These are phyloP conservation scores for Diaporthe citrichinensis DNA, from an alignment of 2,329 filamentous ascomycete species.

Conservation along the genomic window DNA sequence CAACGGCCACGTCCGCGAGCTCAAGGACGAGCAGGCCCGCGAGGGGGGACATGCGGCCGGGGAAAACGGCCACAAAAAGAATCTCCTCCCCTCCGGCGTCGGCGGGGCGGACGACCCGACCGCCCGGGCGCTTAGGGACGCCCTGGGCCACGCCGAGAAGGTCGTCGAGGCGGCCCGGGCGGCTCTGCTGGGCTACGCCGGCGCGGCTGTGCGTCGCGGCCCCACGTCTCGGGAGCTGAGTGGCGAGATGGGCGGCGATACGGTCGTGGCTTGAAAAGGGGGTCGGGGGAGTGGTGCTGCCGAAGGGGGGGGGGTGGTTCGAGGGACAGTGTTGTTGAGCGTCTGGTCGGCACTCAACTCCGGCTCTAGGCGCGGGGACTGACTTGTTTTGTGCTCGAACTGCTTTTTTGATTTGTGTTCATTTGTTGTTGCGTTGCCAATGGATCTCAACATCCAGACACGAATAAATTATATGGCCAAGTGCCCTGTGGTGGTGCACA, in stretches of 20 bases:
- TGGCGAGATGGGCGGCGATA: conserved; percentile 76
- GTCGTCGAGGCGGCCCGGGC: conserved; percentile 60
- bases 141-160: conserved; percentile 62
- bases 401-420: conserved; percentile 7
- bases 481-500: too few species aligned
- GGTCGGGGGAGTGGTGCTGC: not conserved
- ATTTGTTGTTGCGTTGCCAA: not conserved
- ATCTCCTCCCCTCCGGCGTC: not conserved
- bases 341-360: conserved; percentile 17
- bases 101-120: conserved; percentile 53
- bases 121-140: conserved; percentile 57
- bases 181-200: conserved; percentile 58
- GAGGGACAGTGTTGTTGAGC: not conserved
- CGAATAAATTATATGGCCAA: not conserved
- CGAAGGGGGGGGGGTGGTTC: too few species aligned
- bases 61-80: not conserved
- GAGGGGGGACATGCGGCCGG: too few species aligned
- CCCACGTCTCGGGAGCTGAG: conserved; percentile 68
- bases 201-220: conserved; percentile 54
- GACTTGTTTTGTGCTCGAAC: not conserved
- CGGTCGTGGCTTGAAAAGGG: conserved; percentile 46
- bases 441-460: conserved; percentile 10
- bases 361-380: not conserved
- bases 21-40: conserved; percentile 61
- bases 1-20: conserved; percentile 71